Base-by-base conservation (phyloP, 2,329 filamentous ascomycete species). In the Diaporthe ilicicola region DNA sequence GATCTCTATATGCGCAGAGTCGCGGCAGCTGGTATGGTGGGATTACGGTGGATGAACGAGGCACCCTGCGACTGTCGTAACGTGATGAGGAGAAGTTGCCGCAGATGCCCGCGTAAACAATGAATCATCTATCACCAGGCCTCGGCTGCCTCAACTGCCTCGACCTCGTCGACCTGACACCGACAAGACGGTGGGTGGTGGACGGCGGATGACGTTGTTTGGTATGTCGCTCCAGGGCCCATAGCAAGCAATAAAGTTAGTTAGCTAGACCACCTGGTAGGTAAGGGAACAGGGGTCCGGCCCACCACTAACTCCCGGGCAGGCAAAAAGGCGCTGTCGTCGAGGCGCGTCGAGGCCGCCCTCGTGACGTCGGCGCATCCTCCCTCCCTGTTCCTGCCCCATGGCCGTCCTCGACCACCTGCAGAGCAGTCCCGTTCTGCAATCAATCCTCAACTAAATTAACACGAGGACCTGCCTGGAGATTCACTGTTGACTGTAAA, bases 151-250 rank as follows among this genome's bases (percentile, higher is more conserved):
- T 48, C 29, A 10, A 39, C 29, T 17, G 59, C 42, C 59, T 48
- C 42, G 59, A 44, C 42, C 56, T 46, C 27, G 59, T 48, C 59
- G 59, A 48, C 59, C 27, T 46, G 59, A 62, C 27, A 27, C 29
- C 42, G 59, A 62, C 59, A 62, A 29, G 56, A 44, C 56, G 39
- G 56, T 32, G 56, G 56, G 24, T 5, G 19, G 1, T 15, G 51
- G 29, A 7, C 2, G 32, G 15, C 19, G 44, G n/a, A 50, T 64
- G 59, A 50, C 27, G 59, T 34, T 37, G 29, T 9, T 9, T 34
- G 8, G 29, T 19, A 17, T 6, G 10, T 13, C 27, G 51, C 51
- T n/a, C 51, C 15, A 54, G 51, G 5, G 9, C 8, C 32, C 29
- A n/a, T 13, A 29, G 22, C 32, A 22, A 48, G n/a, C 24, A 62